Evolutionary conservation across 768 basidiomycete species (phyloP).

Genomic region (Lactarius sanguifluus): DNA sequence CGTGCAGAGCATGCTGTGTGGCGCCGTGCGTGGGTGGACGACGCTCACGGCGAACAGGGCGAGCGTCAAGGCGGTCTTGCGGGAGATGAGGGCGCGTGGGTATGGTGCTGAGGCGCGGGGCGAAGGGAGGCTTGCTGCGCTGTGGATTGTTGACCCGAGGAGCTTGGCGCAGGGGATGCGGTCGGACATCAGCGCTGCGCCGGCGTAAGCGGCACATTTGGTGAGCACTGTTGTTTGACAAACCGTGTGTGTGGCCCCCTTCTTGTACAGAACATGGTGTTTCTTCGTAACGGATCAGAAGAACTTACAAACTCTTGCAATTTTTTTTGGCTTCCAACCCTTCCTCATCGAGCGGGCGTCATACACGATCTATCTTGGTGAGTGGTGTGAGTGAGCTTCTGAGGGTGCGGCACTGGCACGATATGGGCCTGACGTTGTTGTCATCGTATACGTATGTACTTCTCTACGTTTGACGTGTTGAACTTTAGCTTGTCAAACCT

Average conservation of each 20-base stretch:
- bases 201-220: constrained; percentile 10
- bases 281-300: no score
- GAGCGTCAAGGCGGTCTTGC: constrained; percentile 72
- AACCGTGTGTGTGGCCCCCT: not conserved
- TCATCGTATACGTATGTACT: not conserved
- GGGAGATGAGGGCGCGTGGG: constrained; percentile 54
- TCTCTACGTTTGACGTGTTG: not conserved
- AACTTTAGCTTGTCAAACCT: not conserved
- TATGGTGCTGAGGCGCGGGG: constrained; percentile 22
- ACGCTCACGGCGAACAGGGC: constrained; percentile 85
- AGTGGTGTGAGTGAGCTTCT: not conserved
- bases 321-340: not conserved
- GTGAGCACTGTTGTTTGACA: not conserved
- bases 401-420: not conserved
- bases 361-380: not conserved
- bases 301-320: not conserved
- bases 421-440: not conserved
- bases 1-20: constrained; percentile 67
- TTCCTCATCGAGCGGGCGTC: not conserved
- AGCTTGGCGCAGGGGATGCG: constrained; percentile 69
- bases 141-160: constrained; percentile 80
- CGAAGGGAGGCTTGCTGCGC: constrained; percentile 35
- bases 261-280: no score
- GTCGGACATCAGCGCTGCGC: constrained; percentile 33
- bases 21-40: constrained; percentile 71